Conservation (phyloP, 2,329 filamentous ascomycete species). For the Diaporthe velutina region DNA sequence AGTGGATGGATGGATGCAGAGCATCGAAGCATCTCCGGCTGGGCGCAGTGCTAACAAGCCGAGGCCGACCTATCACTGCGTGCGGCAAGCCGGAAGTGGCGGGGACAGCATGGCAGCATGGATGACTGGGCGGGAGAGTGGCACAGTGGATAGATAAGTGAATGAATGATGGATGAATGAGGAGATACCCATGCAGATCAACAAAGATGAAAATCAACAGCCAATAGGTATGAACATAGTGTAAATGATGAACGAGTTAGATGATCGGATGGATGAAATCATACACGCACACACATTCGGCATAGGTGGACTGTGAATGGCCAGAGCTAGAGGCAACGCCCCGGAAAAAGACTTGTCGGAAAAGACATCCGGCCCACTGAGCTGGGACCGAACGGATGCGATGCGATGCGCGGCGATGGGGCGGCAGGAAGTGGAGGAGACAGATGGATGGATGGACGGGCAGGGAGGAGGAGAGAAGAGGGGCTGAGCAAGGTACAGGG, state of each 20-base stretch:
- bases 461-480: neutral
- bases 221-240: neutral
- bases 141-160: neutral
- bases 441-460: neutral
- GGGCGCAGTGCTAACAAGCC: slow-evolving; percentile 2
- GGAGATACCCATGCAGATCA: slow-evolving; percentile 28
- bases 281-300: neutral
- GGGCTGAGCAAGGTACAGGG: slow-evolving; percentile 9
- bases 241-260: neutral
- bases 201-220: neutral
- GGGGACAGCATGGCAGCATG: slow-evolving; percentile 6
- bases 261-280: neutral
- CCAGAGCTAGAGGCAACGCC: neutral
- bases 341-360: slow-evolving; percentile 23
- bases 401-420: slow-evolving; percentile 2
- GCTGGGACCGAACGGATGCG: slow-evolving; percentile 25
- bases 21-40: slow-evolving; percentile 4
- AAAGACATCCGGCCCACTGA: slow-evolving; percentile 13
- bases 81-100: slow-evolving; percentile 3
- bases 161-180: slow-evolving; percentile 16
- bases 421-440: neutral
- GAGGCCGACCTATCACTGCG: neutral
- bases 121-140: neutral
- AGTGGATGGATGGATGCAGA: slow-evolving; percentile 20
- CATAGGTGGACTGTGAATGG: slow-evolving; percentile 4